Evolutionary conservation across 2,329 filamentous ascomycete genomes (phyloP), one percentile per base, ranked within the genome.

Genomic region (Fusarium virguliforme): DNA sequence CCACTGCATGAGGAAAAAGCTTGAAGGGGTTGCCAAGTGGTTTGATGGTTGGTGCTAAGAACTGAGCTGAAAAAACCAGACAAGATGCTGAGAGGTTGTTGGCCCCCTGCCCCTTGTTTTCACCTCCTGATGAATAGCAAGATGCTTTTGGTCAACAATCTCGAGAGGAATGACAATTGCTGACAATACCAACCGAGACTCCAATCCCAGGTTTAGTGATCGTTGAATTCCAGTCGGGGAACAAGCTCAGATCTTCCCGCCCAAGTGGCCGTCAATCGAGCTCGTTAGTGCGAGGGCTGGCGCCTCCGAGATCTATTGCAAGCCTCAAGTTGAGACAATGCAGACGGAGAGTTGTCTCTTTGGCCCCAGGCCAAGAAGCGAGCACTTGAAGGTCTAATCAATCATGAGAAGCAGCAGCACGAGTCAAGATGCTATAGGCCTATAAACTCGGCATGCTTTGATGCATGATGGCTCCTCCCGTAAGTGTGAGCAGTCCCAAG

Each of bases 1-100:
- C 24, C 40, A 54, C 61, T 38, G 35, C 40, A 55, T 38, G 13
- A 46, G 59, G 40, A 58, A 65, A 61, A 55, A 50, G 60, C 50
- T 53, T 64, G 22, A 24, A 54, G 26, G 26, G 26, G 46, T 30
- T 30, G 43, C 43, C 46, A 30, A 50, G 26, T 30, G 4, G 15
- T 15, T 50, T 26, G 28, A 50, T 12, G 6, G n/a, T 10, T 30
- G 15, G 26, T 50, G 46, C 46, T 30, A 50, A 30, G 28, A 26
- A 15, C 26, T 30, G 9, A 18, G 46, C 46, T 30, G 28, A 30
- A 50, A 41, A 43, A 48, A 50, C 30, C 26, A 50, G 46, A 50
- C 30, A 18, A 15, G 6, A 50, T 50, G 26, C 9, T 50, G 15
- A 15, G 26, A 50, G 26, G 26, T 9, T 50, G 9, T 30, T 18